Evolutionary conservation across 352 stramenopile species (phyloP), one percentile per base, ranked within the genome.

Genomic region (Pythium phragmitis): DNA sequence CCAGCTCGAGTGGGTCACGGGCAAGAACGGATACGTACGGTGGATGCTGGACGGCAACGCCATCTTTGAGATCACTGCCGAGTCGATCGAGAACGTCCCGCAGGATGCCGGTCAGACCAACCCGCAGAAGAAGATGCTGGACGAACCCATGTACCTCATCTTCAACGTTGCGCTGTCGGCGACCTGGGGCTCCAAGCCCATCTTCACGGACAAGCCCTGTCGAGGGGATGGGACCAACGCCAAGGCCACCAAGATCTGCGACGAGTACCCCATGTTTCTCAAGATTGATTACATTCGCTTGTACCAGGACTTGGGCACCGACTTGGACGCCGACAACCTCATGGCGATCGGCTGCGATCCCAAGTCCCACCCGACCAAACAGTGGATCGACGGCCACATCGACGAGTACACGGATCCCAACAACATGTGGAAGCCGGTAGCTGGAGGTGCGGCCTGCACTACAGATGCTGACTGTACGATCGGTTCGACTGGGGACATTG

Each of bases 1-100:
- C 54, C 77, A 87, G 48, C 30, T 88, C 7, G 79, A 88, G 48
- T 88, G 79, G 79, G 76, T 84, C 41, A 77, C 73, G 6, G 79
- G 79, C 0, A 48, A 65, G 33, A 75, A 77, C 3, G 79, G 79
- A 13, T 87, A 85, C 51, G 65, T 85, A 13, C 77, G 76, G 0
- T 87, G 75, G 79, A 83, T 74, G 65, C 60, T 85, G 2, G 69
- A 73, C 5, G 53, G 53, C 11, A 12, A 60, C 26, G 23, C 39
- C 4, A 68, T 88, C 36, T 87, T 87, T 50, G 79, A 87, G 52
- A 73, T 88, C 19, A 79, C 77, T 3, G 73, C 77, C 0, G 65
- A 75, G 5, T 57, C 77, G 12, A 63, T 88, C 52, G 76, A 71
- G 1, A 81, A 81, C 8, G 72, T 77, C 0, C 74, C 75, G 12